Evolutionary conservation across 371 early-diverging fungal genomes (phyloP), one percentile per base, ranked within the genome.

Genomic region (Batkoa obscura): DNA sequence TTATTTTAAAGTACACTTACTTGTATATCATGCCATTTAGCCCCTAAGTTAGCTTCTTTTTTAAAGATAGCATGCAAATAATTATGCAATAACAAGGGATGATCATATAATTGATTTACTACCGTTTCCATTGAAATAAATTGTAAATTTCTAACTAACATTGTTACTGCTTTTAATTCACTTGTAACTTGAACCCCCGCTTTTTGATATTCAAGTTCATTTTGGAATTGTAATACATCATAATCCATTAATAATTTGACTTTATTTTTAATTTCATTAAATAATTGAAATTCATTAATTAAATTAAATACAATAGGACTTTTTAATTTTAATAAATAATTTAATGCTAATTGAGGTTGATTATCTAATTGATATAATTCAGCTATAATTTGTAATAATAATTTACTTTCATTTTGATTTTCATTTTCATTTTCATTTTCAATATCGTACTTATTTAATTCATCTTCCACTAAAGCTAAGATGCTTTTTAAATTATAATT

Each of bases 51-150:
- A 45, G 78, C 68, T 63, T 88, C 88, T 38, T 75, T 73, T 3
- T 73, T 57, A 63, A 84, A 88, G 17, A 94, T 66, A 0, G 91
- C 86, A 68, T 93, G 90, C 62, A 95, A 67, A 68, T 91, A 95
- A 1, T 83, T 74, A 61, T 90, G 86, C 32, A 94, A 64, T 50
- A 74, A 81, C 48, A 73, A 59, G 0, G 74, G 75, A 31, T 72
- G 62, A 3, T 56, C 45, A 35, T 55, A 62, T 32, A 88, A 70
- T 63, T 85, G 86, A 10, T 71, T 68, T 3, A 86, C 86, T 2
- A 82, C 85, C 43, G 65, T 67, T 34, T 66, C 62, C 71, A 85
- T 84, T 32, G 83, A 84, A 47, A 94, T 81, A 12, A 85, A 81
- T 32, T 91, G 87, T 1, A 86, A 82, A 60, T 88, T 79, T 41